A percentile compares a stretch with the other conserved stretches of the same genome.
Conservation (phyloP, 2,329 filamentous ascomycete genomes). For the Scedosporium aurantiacum region DNA sequence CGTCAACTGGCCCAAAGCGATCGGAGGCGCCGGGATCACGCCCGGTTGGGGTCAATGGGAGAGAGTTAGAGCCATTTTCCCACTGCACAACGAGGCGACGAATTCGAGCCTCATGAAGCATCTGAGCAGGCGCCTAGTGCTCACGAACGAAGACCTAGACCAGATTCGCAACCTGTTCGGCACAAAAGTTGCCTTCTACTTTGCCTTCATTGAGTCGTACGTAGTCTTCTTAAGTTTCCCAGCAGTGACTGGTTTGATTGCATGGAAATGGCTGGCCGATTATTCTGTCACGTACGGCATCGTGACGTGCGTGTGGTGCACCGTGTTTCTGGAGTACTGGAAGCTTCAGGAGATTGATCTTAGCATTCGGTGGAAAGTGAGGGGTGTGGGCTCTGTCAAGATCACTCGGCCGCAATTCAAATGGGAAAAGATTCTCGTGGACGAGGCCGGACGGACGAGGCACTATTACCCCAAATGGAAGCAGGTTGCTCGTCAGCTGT, state of each 20-base stretch:
- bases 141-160: constrained; percentile 42
- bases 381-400: constrained; percentile 50
- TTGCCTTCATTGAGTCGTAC: constrained; percentile 72
- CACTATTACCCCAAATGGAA: constrained; percentile 55
- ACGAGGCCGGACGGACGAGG: constrained; percentile 51
- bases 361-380: constrained; percentile 61
- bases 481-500: constrained; percentile 51
- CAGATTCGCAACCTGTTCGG: constrained; percentile 51
- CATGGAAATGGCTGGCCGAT: constrained; percentile 57
- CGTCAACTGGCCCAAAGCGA: constrained; percentile 43
- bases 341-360: constrained; percentile 65
- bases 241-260: constrained; percentile 53
- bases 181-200: constrained; percentile 61
- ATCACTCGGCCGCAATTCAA: constrained; percentile 53
- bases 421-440: constrained; percentile 49
- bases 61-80: constrained; percentile 49
- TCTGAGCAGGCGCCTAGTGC: constrained; percentile 40
- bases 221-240: constrained; percentile 61
- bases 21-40: constrained; percentile 53
- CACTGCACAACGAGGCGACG: constrained; percentile 46
- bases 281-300: constrained; percentile 62
- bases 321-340: constrained; percentile 70
- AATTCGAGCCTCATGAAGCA: constrained; percentile 48
- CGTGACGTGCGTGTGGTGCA: constrained; percentile 57
- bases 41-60: constrained; percentile 47